Conservation (phyloP, 2,329 filamentous ascomycete species). For the Penicillium capsulatum region DNA sequence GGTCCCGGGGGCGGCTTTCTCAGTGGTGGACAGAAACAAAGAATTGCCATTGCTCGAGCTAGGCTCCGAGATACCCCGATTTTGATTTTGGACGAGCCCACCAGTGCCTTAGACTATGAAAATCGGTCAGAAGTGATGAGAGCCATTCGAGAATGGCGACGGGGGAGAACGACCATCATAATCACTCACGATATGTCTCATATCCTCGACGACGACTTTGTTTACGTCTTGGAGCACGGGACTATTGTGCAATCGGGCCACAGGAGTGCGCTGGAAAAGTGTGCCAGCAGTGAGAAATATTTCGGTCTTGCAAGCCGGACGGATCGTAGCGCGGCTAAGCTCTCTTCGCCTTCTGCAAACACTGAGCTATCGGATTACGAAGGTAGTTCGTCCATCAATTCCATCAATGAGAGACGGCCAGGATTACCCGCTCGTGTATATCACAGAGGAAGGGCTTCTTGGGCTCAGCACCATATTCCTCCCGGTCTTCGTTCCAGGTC, state of each 20-base stretch:
- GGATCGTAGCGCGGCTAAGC: neutral
- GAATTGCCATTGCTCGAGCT: constrained; percentile 75
- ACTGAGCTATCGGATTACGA: neutral
- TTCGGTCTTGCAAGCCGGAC: constrained; percentile 4
- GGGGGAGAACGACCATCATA: constrained; percentile 79
- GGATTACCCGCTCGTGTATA: constrained; percentile 1
- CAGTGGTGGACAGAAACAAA: constrained; percentile 81
- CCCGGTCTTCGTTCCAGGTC: constrained; percentile 11
- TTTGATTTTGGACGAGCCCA: constrained; percentile 82
- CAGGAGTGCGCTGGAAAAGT: constrained; percentile 49
- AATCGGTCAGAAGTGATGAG: constrained; percentile 67
- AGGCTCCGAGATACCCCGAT: constrained; percentile 72
- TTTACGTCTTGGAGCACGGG: constrained; percentile 74
- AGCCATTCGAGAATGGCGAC: constrained; percentile 71
- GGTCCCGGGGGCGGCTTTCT: constrained; percentile 66
- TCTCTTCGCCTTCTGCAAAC: neutral
- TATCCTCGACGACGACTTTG: constrained; percentile 67
- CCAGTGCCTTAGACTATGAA: constrained; percentile 75
- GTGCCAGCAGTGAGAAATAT: constrained; percentile 28
- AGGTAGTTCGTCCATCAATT: neutral
- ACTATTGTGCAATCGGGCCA: constrained; percentile 65
- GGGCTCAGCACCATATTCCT: constrained; percentile 14
- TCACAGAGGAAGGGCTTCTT: constrained; percentile 7
- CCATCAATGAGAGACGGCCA: neutral
- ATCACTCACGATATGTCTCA: constrained; percentile 86